These are phyloP conservation scores for Allomyces arbusculus DNA, from an alignment of 192 early-diverging fungal species.

Conservation along the genomic window DNA sequence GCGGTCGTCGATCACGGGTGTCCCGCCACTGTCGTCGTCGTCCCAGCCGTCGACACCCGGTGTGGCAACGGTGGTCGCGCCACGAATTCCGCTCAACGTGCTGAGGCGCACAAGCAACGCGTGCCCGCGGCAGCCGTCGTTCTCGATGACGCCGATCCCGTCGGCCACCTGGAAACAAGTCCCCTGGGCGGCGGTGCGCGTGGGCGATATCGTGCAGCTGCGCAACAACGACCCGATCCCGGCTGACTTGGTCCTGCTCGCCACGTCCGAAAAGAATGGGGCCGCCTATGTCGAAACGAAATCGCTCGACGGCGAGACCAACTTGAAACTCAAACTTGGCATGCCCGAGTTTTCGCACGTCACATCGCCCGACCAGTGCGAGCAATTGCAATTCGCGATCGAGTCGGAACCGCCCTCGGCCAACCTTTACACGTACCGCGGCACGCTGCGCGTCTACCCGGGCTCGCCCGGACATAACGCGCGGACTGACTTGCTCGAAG, in stretches of 20 bases:
- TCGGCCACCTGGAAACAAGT: constrained; percentile 32
- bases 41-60: background rate
- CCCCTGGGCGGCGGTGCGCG: constrained; percentile 66
- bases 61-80: background rate
- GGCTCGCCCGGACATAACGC: background rate
- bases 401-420: constrained; percentile 71
- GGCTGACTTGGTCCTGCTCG: constrained; percentile 74
- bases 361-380: constrained; percentile 11
- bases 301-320: constrained; percentile 95
- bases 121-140: background rate
- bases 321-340: constrained; percentile 69
- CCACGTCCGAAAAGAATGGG: constrained; percentile 61
- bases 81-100: constrained; percentile 1
- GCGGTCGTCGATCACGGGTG: background rate
- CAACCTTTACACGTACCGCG: constrained; percentile 75
- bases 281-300: constrained; percentile 93
- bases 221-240: constrained; percentile 71
- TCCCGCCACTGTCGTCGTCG: background rate
- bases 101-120: background rate
- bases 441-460: constrained; percentile 32
- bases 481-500: background rate
- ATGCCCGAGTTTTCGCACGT: constrained; percentile 37
- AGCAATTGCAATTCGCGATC: constrained; percentile 34
- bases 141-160: background rate
- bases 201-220: constrained; percentile 75